These are phyloP conservation scores for Colletotrichum sp. DNA, from an alignment of 2,329 filamentous ascomycete genomes.

Conservation along the genomic window DNA sequence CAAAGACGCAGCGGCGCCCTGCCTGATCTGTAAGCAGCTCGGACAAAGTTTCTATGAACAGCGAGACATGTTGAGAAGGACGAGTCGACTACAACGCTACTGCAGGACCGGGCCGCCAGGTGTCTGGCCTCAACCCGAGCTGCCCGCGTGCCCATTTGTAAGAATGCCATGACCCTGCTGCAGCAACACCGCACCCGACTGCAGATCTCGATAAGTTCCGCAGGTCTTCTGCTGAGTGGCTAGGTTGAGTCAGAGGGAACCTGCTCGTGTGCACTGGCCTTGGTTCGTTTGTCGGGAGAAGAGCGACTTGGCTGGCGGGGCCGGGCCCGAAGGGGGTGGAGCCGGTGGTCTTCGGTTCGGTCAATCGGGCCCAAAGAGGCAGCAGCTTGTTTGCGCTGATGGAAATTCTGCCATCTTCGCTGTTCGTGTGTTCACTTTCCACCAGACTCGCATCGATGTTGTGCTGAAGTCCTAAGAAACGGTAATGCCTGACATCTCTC, in stretches of 20 bases:
- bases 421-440: neutral
- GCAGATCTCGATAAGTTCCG: neutral
- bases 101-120: neutral
- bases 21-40: neutral
- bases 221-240: neutral
- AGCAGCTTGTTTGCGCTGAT: neutral
- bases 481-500: neutral
- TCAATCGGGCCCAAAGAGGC: neutral
- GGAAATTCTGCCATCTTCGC: neutral
- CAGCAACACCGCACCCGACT: neutral
- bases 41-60: neutral
- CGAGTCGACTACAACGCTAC: neutral
- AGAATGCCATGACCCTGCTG: neutral
- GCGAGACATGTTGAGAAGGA: neutral
- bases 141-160: neutral
- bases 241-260: neutral
- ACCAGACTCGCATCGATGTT: neutral
- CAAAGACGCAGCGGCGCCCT: neutral
- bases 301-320: neutral
- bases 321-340: constrained; percentile 10
- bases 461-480: neutral
- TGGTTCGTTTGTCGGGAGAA: neutral
- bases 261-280: neutral
- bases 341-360: neutral
- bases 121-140: neutral